These are phyloP conservation scores for Coniophora puteana DNA, from an alignment of 1,284 basidiomycete species.

Conservation along the genomic window DNA sequence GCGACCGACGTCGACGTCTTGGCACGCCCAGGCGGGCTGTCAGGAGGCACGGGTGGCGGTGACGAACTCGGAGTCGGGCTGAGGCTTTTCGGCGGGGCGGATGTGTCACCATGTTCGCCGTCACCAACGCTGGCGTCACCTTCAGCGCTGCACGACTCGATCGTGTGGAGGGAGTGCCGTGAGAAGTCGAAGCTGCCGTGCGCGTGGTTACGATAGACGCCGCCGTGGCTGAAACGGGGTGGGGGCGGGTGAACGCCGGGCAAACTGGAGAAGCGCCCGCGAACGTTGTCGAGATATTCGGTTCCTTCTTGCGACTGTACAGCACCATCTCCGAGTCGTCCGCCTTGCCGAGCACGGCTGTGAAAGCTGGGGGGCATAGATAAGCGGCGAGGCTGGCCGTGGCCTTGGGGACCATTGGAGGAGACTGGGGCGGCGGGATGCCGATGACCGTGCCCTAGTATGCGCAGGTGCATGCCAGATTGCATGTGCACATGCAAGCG, in stretches of 20 bases:
- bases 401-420: too few relatives aligned
- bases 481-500: too few relatives aligned
- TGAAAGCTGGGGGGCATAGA: too few relatives aligned
- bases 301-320: too few relatives aligned
- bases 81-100: constrained; percentile 23
- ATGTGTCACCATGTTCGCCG: constrained; percentile 19
- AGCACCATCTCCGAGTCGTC: too few relatives aligned
- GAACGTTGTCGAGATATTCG: too few relatives aligned
- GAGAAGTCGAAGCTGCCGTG: constrained; percentile 4
- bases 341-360: too few relatives aligned
- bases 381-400: too few relatives aligned
- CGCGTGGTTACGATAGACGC: constrained; percentile 1
- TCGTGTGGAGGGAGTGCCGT: constrained; percentile 1
- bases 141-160: background rate
- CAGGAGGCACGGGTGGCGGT: constrained; percentile 17
- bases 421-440: too few relatives aligned
- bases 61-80: constrained; percentile 17
- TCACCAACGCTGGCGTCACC: constrained; percentile 4
- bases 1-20: background rate
- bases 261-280: too few relatives aligned
- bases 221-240: constrained; percentile 1
- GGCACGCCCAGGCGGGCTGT: background rate
- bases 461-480: too few relatives aligned
- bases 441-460: too few relatives aligned
- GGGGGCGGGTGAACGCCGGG: constrained; percentile 1